These are phyloP conservation scores for Aspergillus fijiensis DNA, from an alignment of 2,329 filamentous ascomycete genomes.

Conservation along the genomic window DNA sequence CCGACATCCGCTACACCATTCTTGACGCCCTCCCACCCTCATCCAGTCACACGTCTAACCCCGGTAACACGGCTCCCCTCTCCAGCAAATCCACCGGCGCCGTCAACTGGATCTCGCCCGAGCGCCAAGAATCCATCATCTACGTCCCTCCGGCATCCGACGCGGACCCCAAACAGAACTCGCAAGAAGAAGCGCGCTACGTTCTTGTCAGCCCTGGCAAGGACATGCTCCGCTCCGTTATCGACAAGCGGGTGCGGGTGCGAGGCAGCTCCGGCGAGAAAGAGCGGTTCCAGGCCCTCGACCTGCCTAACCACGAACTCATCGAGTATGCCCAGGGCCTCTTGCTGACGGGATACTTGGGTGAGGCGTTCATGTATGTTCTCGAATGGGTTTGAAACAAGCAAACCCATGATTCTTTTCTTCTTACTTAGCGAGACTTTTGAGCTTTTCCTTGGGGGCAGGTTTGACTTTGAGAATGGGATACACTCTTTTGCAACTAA, in stretches of 20 bases:
- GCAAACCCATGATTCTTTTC: neutral
- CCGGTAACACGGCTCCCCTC: conserved; percentile 3
- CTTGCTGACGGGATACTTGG: conserved; percentile 25
- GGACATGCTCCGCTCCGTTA: conserved; percentile 26
- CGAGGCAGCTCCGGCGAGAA: conserved; percentile 23
- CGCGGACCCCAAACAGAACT: neutral
- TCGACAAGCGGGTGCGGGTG: conserved; percentile 27
- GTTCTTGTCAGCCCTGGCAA: conserved; percentile 29
- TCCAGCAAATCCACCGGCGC: neutral
- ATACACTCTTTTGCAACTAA: no score
- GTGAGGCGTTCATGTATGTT: conserved; percentile 34
- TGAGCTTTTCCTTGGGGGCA: neutral
- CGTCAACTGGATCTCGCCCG: conserved; percentile 28
- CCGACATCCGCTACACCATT: conserved; percentile 27
- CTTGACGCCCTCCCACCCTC: conserved; percentile 15
- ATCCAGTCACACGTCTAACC: neutral
- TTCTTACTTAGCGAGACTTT: neutral
- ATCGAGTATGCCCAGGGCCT: conserved; percentile 33
- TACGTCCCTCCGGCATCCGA: conserved; percentile 10
- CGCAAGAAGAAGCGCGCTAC: conserved; percentile 20
- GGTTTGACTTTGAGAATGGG: no score
- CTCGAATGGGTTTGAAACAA: conserved; percentile 30
- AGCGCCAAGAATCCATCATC: conserved; percentile 26
- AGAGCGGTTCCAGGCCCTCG: conserved; percentile 23
- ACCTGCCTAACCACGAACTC: conserved; percentile 25